Percentiles rank a stretch among this genome's conserved stretches.
phyloP scores from a whole-genome alignment of 768 basidiomycete genomes.

The Tulasnella sp. region DNA sequence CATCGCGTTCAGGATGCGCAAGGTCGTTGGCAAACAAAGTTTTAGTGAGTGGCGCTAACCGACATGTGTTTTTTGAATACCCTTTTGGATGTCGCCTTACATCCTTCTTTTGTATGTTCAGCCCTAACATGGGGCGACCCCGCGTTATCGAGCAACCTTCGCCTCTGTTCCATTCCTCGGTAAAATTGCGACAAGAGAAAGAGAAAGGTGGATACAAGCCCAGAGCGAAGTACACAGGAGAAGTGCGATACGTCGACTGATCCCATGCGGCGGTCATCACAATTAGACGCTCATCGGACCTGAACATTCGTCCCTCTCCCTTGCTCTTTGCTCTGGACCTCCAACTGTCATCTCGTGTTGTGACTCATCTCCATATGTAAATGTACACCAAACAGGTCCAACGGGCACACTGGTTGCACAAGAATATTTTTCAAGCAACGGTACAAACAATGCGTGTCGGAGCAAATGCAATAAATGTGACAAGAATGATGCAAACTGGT shows the following conservation, averaged over 20 bases:
- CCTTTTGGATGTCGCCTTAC: neutral
- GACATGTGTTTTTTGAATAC: neutral
- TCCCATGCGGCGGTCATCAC: neutral
- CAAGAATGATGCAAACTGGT: no score
- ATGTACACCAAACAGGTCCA: no score
- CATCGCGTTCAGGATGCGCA: slow-evolving; percentile 2
- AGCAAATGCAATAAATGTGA: no score
- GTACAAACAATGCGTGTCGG: no score
- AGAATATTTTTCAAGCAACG: no score
- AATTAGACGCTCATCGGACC: no score
- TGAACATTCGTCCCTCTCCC: no score
- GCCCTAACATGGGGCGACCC: slow-evolving; percentile 3
- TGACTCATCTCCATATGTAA: no score
- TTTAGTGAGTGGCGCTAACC: neutral
- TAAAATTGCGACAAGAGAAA: neutral
- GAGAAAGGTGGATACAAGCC: neutral
- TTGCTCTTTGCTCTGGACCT: no score
- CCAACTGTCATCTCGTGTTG: no score
- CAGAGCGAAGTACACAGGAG: neutral
- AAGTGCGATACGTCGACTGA: neutral
- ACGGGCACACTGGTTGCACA: no score
- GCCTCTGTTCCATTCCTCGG: slow-evolving; percentile 9
- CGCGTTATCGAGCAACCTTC: neutral
- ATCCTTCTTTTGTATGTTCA: neutral
- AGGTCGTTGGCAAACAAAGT: slow-evolving; percentile 6